phyloP scores from a whole-genome alignment of 345 rosid genomes.

The Iberis pinnata region DNA sequence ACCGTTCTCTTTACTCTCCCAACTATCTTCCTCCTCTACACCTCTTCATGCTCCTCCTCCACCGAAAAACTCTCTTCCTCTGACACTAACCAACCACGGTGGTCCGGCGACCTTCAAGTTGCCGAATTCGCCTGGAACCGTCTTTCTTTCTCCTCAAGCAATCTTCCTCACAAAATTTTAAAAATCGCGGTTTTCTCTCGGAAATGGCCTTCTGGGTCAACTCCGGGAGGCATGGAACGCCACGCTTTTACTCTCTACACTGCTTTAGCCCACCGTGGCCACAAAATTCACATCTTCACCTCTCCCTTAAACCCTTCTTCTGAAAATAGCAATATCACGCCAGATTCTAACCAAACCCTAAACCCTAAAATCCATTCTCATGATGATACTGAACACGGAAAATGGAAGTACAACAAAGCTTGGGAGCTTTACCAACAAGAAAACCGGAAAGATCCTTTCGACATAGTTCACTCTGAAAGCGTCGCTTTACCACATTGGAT shows the following conservation, averaged over 20 bases:
- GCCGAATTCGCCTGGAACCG: conserved; percentile 72
- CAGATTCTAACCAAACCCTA: conserved; percentile 4
- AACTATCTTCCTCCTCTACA: conserved; percentile 64
- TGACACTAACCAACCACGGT: conserved; percentile 26
- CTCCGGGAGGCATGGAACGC: conserved; percentile 97
- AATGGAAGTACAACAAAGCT: conserved; percentile 70
- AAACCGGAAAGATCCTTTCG: conserved; percentile 46
- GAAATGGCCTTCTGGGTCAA: conserved; percentile 73
- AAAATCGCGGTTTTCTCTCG: conserved; percentile 80
- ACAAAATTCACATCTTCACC: conserved; percentile 72
- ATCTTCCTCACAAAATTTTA: conserved; percentile 35
- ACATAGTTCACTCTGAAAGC: conserved; percentile 83
- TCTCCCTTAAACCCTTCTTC: conserved; percentile 44
- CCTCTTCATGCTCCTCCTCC: conserved; percentile 37
- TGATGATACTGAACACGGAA: conserved; percentile 65
- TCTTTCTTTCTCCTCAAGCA: conserved; percentile 34
- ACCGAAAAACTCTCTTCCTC: conserved; percentile 11
- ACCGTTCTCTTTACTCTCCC: conserved; percentile 74
- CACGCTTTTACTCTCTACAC: conserved; percentile 78
- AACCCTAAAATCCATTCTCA: conserved; percentile 53
- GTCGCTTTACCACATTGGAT: conserved; percentile 77
- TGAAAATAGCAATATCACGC: conserved; percentile 15
- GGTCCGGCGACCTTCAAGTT: conserved; percentile 67
- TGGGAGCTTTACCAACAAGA: conserved; percentile 79
- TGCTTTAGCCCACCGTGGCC: conserved; percentile 72